Evolutionary conservation across 1,284 basidiomycete genomes (phyloP), one percentile per base, ranked within the genome.

Genomic region (Nidula niveotomentosa): DNA sequence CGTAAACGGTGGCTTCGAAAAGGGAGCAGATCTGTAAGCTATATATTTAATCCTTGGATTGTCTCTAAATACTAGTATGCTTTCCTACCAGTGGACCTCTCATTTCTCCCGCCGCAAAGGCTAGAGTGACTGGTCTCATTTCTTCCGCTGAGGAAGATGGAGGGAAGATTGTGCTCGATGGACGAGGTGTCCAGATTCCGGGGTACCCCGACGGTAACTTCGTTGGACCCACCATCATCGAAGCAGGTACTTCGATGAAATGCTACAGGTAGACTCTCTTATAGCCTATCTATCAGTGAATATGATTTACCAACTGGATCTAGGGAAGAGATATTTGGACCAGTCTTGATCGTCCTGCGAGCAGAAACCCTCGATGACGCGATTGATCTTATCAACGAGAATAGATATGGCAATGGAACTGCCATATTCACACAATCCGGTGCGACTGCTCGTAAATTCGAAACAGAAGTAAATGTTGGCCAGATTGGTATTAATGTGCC

Each of bases 401-500:
- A 97, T 76, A 81, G 76, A 66, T 97, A 93, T 68, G 93, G 96
- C 2, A 98, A 98, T 69, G 96, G 96, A 34, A 86, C 94, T n/a
- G 92, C 94, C 18, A 94, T 98, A 68, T 98, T 98, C 72, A 99
- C 96, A 35, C 93, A 96, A 74, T 94, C 91, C 49, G 96, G 96
- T n/a, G 91, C 96, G 35, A 94, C 94, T 6, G 96, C 94, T 17
- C 86, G 96, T 58, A 93, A 92, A 73, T 99, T 97, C 61, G 96
- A 99, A 75, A 82, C 80, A 47, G 82, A 89, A 56, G 88, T 96
- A 57, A 92, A 98, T 60, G 89, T 94, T 51, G 96, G 96, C 44
- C 94, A 98, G 74, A 83, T 96, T 65, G 94, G 94, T 45, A 86
- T 99, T 73, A 98, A 99, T 68, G 91, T 96, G 1, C 89, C 96